These are phyloP conservation scores for Letharia lupina DNA, from an alignment of 495 filamentous ascomycete genomes.

Conservation along the genomic window DNA sequence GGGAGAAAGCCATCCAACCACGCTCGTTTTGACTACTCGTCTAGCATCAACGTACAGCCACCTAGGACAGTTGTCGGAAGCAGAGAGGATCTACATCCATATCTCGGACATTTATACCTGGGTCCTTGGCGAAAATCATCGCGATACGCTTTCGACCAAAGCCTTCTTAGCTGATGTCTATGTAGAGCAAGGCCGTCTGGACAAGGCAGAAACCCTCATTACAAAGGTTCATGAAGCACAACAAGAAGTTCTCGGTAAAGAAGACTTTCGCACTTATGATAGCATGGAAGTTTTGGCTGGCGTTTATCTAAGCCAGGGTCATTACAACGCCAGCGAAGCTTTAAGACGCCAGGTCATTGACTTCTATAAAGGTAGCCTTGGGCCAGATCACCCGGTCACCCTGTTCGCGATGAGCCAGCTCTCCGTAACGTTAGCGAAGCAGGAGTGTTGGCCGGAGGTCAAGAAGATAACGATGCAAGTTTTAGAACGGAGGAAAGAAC, in stretches of 20 bases:
- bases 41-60: neutral
- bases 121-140: neutral
- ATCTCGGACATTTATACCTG: neutral
- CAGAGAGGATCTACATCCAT: neutral
- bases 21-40: neutral
- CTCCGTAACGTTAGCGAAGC: neutral
- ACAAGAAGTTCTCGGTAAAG: neutral
- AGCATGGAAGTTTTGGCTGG: neutral
- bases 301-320: neutral
- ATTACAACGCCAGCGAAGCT: neutral
- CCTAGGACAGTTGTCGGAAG: neutral
- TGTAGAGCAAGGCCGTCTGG: neutral
- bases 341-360: neutral
- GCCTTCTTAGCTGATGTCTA: neutral
- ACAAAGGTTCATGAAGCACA: neutral
- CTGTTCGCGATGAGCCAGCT: neutral
- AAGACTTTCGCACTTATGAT: neutral
- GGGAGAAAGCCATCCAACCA: neutral
- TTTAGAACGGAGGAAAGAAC: conserved; percentile 3
- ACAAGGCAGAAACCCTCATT: conserved; percentile 6
- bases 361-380: neutral
- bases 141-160: neutral
- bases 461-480: conserved; percentile 2
- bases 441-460: conserved; percentile 3
- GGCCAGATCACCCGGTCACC: neutral